Percentiles rank a stretch among this genome's conserved stretches.
Evolutionary conservation across 805 yeast species (phyloP).

Genomic region (Saccharomycopsis vini): DNA sequence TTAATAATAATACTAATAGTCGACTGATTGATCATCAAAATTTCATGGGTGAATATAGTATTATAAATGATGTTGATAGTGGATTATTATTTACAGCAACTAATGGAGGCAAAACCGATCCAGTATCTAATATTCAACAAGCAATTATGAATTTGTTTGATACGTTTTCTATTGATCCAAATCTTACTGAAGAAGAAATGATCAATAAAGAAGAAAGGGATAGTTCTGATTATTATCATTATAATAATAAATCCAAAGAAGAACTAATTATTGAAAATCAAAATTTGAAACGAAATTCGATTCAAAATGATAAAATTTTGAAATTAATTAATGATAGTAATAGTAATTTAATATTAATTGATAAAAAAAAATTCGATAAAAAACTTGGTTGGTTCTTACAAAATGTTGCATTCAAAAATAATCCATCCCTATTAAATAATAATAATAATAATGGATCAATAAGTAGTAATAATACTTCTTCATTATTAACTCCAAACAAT

Average conservation of each 20-base stretch:
- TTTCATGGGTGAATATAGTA: constrained; percentile 14
- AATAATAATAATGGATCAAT: background rate
- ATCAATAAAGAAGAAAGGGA: background rate
- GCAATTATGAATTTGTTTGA: constrained; percentile 6
- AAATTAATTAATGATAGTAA: background rate
- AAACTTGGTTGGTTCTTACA: background rate
- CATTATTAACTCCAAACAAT: background rate
- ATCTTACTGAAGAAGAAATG: background rate
- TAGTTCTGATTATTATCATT: background rate
- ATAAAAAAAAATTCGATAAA: constrained; percentile 10
- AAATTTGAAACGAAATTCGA: constrained; percentile 10
- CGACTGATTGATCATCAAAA: background rate
- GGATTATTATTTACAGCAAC: background rate
- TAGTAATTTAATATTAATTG: constrained; percentile 12
- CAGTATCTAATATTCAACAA: background rate
- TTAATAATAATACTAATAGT: too few relatives aligned
- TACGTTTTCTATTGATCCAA: constrained; percentile 4
- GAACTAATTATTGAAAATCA: constrained; percentile 16
- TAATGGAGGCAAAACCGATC: background rate
- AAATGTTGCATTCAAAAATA: background rate
- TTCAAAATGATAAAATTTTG: constrained; percentile 5
- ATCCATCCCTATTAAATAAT: too few relatives aligned
- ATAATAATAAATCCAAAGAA: constrained; percentile 12
- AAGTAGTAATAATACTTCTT: background rate
- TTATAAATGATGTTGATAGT: constrained; percentile 11